Base-by-base conservation (phyloP, 768 basidiomycete species). In the Pleurotus salmoneostramineus region DNA sequence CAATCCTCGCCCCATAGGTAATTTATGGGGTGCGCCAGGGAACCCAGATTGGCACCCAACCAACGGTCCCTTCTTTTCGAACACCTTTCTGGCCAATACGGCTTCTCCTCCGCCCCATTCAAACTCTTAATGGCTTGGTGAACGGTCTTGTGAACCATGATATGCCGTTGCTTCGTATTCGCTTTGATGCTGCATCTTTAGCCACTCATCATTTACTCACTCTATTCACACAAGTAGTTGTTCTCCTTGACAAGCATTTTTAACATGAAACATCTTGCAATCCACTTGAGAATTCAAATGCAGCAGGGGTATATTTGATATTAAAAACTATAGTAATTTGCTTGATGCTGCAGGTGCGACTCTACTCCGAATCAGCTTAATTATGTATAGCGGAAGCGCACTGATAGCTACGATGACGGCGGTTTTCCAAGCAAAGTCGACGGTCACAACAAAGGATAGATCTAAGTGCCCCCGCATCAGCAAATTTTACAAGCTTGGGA, bases 361-460 rank as follows among this genome's bases (percentile, higher is more conserved):
- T 69, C 89, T 82, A 74, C 87, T 85, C 64, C 88, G 85, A 64
- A 96, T 86, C 59, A 89, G 69, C 72, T 97, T 98, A 77, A 96
- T 84, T 63, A 96, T 80, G 69, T 90, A 97, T 44, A 99, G 73
- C 5, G 97, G 97, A 60, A 96, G 77, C 5, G 95, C 90, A 63
- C 94, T 96, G 72, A 99, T 83, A 5, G 90, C 93, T 2, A 99
- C 95, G 66, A 98, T 97, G 48, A 96, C 84, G 0, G 90, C 90
- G 10, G 97, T 91, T 73, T 98, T 98, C 93, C 92, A 95, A 17
- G 87, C 84, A 73, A 98, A 99, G 21, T 84, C 83, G 35, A 84
- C 67, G 4, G 96, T 93, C 4, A 96, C 77, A 40, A 98, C 95
- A 67, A 98, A 98, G 0, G 89, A 80, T 47, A 97, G 85, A 73